Conservation (phyloP, 768 basidiomycete genomes). For the Fistulinella prunicolor region DNA sequence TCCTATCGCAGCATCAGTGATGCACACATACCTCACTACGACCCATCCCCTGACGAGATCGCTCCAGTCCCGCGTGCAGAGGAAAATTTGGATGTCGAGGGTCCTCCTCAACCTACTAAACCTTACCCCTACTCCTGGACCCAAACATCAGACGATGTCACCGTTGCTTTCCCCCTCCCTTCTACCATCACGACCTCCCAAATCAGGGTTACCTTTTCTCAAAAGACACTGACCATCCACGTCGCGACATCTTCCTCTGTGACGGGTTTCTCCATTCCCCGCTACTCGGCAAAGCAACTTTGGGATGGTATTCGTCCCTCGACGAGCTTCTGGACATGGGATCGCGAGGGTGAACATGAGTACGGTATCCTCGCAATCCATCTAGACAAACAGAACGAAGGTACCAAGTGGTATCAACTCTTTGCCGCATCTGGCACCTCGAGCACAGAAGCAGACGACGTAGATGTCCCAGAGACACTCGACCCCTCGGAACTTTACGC, state of each 20-base stretch:
- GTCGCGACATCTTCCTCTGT: slow-evolving; percentile 39
- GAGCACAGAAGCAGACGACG: slow-evolving; percentile 39
- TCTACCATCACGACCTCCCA: slow-evolving; percentile 56
- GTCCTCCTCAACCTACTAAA: slow-evolving; percentile 36
- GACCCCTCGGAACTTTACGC: slow-evolving; percentile 78
- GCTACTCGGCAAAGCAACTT: slow-evolving; percentile 56
- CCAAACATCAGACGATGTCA: slow-evolving; percentile 80
- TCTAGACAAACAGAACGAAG: slow-evolving; percentile 81
- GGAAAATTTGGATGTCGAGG: slow-evolving; percentile 49
- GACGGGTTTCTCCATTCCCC: slow-evolving; percentile 45
- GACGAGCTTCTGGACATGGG: slow-evolving; percentile 93
- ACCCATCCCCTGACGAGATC: slow-evolving; percentile 63
- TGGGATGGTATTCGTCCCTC: slow-evolving; percentile 81
- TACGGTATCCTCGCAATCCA: slow-evolving; percentile 78
- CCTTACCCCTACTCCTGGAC: slow-evolving; percentile 92
- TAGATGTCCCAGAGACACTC: slow-evolving; percentile 83
- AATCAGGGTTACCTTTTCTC: slow-evolving; percentile 67
- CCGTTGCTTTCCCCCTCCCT: slow-evolving; percentile 81
- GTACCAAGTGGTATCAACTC: slow-evolving; percentile 83
- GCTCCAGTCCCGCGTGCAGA: slow-evolving; percentile 63
- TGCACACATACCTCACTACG: slow-evolving; percentile 38
- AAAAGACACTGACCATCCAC: slow-evolving; percentile 62
- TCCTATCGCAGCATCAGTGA: slow-evolving; percentile 45
- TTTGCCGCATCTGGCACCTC: slow-evolving; percentile 55
- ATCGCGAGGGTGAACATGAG: slow-evolving; percentile 64